phyloP scores from a whole-genome alignment of 2,329 filamentous ascomycete genomes.

The Cercospora sp. region DNA sequence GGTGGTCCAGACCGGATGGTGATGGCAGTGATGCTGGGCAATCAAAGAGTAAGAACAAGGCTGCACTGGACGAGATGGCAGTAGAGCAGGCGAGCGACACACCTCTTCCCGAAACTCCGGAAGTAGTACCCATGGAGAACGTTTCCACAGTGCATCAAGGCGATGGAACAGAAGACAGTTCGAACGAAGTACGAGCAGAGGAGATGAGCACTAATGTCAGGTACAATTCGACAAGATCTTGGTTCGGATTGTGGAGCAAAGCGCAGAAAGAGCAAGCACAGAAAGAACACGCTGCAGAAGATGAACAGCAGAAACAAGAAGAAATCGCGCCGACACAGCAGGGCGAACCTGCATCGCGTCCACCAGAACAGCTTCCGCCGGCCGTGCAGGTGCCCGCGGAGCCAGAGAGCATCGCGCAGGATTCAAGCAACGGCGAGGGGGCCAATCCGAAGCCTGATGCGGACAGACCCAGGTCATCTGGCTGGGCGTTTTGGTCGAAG shows the following conservation, averaged over 20 bases:
- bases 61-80: slow-evolving; percentile 30
- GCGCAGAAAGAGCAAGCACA: slow-evolving; percentile 49
- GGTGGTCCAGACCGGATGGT: slow-evolving; percentile 55
- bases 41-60: slow-evolving; percentile 34
- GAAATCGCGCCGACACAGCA: not conserved
- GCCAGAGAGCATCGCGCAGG: slow-evolving; percentile 12
- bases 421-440: slow-evolving; percentile 8
- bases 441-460: slow-evolving; percentile 14
- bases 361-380: slow-evolving; percentile 10
- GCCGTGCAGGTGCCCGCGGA: slow-evolving; percentile 21
- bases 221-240: slow-evolving; percentile 40
- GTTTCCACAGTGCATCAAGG: not conserved
- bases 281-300: slow-evolving; percentile 40
- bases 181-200: slow-evolving; percentile 21
- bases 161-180: slow-evolving; percentile 8
- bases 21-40: slow-evolving; percentile 43
- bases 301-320: slow-evolving; percentile 28
- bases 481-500: slow-evolving; percentile 80
- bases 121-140: slow-evolving; percentile 19
- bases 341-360: slow-evolving; percentile 16
- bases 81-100: slow-evolving; percentile 45
- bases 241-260: slow-evolving; percentile 54
- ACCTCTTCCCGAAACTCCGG: slow-evolving; percentile 43
- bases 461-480: slow-evolving; percentile 53
- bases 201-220: slow-evolving; percentile 29